Base-by-base conservation (phyloP, 192 early-diverging fungal genomes). In the Rhizophagus clarus region DNA sequence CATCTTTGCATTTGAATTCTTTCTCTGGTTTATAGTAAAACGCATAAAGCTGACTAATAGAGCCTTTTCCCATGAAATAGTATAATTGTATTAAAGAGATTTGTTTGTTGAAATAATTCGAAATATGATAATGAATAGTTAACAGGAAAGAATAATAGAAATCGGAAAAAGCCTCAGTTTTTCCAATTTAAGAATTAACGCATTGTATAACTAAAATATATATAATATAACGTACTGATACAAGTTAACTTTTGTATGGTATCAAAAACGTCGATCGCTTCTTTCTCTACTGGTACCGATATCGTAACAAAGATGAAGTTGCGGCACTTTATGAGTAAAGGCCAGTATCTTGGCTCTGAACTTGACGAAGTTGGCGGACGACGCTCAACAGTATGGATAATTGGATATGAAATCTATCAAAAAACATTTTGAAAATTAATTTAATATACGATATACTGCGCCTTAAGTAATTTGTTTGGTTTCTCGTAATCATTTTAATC, bases 221-320 rank as follows among this genome's bases (percentile, higher is more conserved):
- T 45, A 56, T 56, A 56, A 56, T 4, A 56, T 56, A 17, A 89
- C 86, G 74, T 88, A 93, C 91, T 81, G 29, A 96, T 90, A 82
- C 94, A 96, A 2, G 96, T 92, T 79, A 95, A 84, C 31, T 90
- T 91, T 79, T 96, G 93, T 70, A 98, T 88, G 45, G 89, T 91
- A 20, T 89, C 89, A 83, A 91, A 97, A 6, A 95, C 91, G 56
- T 95, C 94, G 34, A 88, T 86, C 1, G 93, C 90, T 66, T 94
- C 90, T 1, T 86, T 83, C 72, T 96, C 95, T 17, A 86, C 81
- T 51, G 85, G 83, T 82, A 96, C 88, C 37, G 86, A 87, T 62
- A 98, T 81, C 9, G 88, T 91, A 61, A 97, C 74, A 84, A 90
- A 90, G 80, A 91, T 61, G 85, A 98, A 98, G 81, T 97, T 90